Conservation (phyloP, 176 grass and related monocot species). For the Avena sativa region DNA sequence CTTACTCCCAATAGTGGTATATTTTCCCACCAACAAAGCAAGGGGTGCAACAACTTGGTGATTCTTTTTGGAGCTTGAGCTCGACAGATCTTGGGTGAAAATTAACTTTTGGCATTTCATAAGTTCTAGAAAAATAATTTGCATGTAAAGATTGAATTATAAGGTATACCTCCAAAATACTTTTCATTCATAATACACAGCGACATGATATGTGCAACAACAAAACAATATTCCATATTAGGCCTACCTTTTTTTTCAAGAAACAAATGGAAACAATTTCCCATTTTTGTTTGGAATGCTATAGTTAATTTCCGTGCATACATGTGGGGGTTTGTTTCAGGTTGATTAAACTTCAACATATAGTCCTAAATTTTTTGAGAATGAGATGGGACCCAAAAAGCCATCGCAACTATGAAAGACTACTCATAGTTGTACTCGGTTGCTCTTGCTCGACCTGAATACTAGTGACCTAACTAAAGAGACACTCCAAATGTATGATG, state of each 20-base stretch:
- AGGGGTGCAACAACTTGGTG: not conserved
- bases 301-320: not conserved
- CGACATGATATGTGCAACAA: not conserved
- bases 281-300: not conserved
- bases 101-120: not conserved
- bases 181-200: not conserved
- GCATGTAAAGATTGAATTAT: not conserved
- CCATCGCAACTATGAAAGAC: not conserved
- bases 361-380: not conserved
- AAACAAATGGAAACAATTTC: not conserved
- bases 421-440: not conserved
- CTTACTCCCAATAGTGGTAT: not conserved
- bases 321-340: not conserved
- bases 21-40: not conserved
- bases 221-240: not conserved
- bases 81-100: not conserved
- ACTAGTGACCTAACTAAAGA: not conserved
- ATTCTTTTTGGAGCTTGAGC: not conserved
- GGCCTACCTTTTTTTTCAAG: not conserved
- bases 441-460: not conserved
- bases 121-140: not conserved
- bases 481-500: not conserved
- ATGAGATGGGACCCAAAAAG: not conserved
- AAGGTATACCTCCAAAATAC: not conserved
- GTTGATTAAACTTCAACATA: not conserved